Evolutionary conservation across 805 yeast species (phyloP).

Genomic region (Schizosaccharomyces osmophilus): DNA sequence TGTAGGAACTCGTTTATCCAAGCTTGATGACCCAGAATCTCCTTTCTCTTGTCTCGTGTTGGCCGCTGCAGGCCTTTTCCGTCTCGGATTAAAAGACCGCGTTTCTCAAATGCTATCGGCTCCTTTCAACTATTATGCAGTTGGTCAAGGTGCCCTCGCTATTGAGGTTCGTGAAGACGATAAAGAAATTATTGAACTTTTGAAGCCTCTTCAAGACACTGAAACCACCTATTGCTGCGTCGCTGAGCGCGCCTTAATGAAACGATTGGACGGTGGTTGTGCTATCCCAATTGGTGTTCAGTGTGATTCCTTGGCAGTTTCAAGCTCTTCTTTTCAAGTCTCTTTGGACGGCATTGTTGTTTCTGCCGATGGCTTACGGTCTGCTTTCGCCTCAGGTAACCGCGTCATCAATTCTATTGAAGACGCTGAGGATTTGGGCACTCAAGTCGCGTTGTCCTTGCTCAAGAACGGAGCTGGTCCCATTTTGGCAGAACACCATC

Average conservation of each 20-base stretch:
- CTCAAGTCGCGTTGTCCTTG: slow-evolving; percentile 38
- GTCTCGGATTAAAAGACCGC: slow-evolving; percentile 49
- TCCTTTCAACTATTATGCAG: slow-evolving; percentile 79
- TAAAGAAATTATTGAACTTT: slow-evolving; percentile 27
- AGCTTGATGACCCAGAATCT: slow-evolving; percentile 48
- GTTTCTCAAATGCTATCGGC: slow-evolving; percentile 48
- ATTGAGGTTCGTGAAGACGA: slow-evolving; percentile 65
- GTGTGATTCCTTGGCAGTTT: slow-evolving; percentile 14
- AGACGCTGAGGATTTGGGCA: slow-evolving; percentile 54
- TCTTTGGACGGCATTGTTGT: slow-evolving; percentile 28
- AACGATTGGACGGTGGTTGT: slow-evolving; percentile 88
- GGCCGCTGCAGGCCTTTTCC: slow-evolving; percentile 76
- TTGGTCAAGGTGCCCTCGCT: slow-evolving; percentile 97
- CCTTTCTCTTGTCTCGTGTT: slow-evolving; percentile 49
- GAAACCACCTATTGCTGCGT: slow-evolving; percentile 50
- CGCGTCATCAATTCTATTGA: slow-evolving; percentile 19
- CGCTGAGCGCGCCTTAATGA: slow-evolving; percentile 73
- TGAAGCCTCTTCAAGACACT: slow-evolving; percentile 39
- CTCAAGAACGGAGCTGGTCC: slow-evolving; percentile 56
- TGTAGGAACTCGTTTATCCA: slow-evolving; percentile 51
- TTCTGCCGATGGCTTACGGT: slow-evolving; percentile 54
- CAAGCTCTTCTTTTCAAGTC: slow-evolving; percentile 4
- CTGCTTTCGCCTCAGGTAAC: slow-evolving; percentile 32
- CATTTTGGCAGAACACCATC: slow-evolving; percentile 34
- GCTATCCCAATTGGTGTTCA: slow-evolving; percentile 90